Evolutionary conservation across 1,284 basidiomycete genomes (phyloP).

Genomic region (Pseudomicrostroma phylloplanum): DNA sequence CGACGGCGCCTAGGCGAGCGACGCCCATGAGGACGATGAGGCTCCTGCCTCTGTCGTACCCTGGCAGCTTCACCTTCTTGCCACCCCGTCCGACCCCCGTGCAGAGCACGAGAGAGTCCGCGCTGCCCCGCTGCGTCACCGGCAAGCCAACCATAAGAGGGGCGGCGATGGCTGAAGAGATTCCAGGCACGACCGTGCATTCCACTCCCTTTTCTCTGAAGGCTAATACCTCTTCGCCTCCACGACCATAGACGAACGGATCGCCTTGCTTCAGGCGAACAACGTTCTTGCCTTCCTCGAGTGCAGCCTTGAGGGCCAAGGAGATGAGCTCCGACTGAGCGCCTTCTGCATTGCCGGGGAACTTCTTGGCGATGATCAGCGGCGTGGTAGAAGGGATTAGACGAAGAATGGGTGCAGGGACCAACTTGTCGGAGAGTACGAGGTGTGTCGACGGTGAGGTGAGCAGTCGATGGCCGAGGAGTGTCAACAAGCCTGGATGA

Average conservation of each 20-base stretch:
- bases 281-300: slow-evolving; percentile 69
- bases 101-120: slow-evolving; percentile 79
- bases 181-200: slow-evolving; percentile 77
- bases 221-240: slow-evolving; percentile 87
- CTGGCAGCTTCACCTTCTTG: slow-evolving; percentile 74
- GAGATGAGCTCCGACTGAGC: slow-evolving; percentile 92
- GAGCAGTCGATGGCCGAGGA: slow-evolving; percentile 74
- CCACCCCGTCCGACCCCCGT: slow-evolving; percentile 87
- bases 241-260: slow-evolving; percentile 86
- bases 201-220: slow-evolving; percentile 79
- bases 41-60: slow-evolving; percentile 74
- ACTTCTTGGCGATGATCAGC: slow-evolving; percentile 81
- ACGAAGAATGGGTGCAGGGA: slow-evolving; percentile 77
- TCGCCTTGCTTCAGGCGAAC: slow-evolving; percentile 95
- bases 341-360: slow-evolving; percentile 91
- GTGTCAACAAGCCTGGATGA: slow-evolving; percentile 81
- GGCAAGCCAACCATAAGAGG: slow-evolving; percentile 85
- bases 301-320: slow-evolving; percentile 73
- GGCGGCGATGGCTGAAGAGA: slow-evolving; percentile 79
- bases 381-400: slow-evolving; percentile 66
- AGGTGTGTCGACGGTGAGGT: slow-evolving; percentile 67
- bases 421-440: slow-evolving; percentile 93
- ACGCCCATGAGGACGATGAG: slow-evolving; percentile 90
- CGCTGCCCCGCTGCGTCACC: slow-evolving; percentile 88
- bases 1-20: slow-evolving; percentile 69